These are phyloP conservation scores for Rhizopogon vesiculosus DNA, from an alignment of 768 basidiomycete genomes.

Conservation along the genomic window DNA sequence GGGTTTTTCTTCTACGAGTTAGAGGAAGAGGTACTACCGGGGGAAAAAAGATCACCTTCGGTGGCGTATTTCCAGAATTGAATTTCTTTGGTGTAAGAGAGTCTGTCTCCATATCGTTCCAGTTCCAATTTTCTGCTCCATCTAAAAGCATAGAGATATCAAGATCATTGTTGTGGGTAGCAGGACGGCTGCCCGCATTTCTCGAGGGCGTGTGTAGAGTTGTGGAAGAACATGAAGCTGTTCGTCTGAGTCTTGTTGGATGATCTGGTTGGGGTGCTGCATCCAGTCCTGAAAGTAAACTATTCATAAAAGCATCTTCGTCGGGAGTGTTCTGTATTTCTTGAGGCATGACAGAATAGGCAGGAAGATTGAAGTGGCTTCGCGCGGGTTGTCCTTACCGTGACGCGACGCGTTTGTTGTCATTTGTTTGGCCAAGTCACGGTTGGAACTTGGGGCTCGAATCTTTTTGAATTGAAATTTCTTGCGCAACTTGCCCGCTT, in stretches of 20 bases:
- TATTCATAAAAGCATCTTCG: conserved; percentile 57
- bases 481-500: background rate
- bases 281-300: conserved; percentile 47
- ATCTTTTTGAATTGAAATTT: too few relatives aligned
- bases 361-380: too few relatives aligned
- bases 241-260: conserved; percentile 20
- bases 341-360: conserved; percentile 28
- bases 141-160: conserved; percentile 51
- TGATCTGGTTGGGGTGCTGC: conserved; percentile 27
- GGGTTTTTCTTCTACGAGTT: conserved; percentile 10
- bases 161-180: conserved; percentile 19
- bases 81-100: conserved; percentile 49
- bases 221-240: conserved; percentile 1
- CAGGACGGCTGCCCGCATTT: conserved; percentile 14
- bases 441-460: too few relatives aligned
- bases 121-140: conserved; percentile 69
- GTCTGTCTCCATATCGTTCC: conserved; percentile 52
- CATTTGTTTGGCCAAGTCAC: too few relatives aligned
- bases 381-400: background rate
- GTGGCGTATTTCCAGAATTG: conserved; percentile 20
- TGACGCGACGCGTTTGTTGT: conserved; percentile 7
- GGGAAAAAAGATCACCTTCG: conserved; percentile 7
- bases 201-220: conserved; percentile 2
- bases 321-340: conserved; percentile 32
- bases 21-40: background rate